These are phyloP conservation scores for Elongisporangium prolatum DNA, from an alignment of 352 stramenopile species.

Conservation along the genomic window DNA sequence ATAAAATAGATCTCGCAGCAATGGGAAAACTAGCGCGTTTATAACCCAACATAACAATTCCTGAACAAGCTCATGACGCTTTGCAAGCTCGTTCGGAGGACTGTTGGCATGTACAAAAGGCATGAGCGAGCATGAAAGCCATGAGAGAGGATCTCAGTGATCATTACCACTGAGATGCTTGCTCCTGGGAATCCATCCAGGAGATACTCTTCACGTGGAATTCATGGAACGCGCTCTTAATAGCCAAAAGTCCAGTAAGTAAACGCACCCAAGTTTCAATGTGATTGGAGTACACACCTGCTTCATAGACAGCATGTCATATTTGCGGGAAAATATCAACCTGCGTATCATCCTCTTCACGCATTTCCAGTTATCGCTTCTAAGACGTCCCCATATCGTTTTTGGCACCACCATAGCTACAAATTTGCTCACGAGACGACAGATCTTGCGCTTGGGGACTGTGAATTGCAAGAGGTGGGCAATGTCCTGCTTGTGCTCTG, in stretches of 20 bases:
- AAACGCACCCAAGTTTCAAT: not conserved
- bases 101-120: constrained; percentile 14
- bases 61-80: constrained; percentile 34
- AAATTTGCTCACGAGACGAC: constrained; percentile 48
- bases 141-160: not conserved
- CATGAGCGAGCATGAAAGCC: not conserved
- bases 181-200: constrained; percentile 27
- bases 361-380: constrained; percentile 43
- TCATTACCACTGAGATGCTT: constrained; percentile 24
- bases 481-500: constrained; percentile 45
- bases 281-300: constrained; percentile 23
- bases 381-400: constrained; percentile 34
- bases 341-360: constrained; percentile 41
- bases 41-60: constrained; percentile 40
- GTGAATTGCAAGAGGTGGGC: constrained; percentile 29
- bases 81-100: constrained; percentile 47
- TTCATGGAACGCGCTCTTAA: constrained; percentile 6
- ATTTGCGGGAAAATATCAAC: constrained; percentile 49
- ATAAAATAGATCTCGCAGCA: constrained; percentile 67
- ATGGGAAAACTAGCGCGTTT: constrained; percentile 42
- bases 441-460: constrained; percentile 40
- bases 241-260: not conserved
- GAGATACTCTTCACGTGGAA: constrained; percentile 36
- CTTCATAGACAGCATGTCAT: constrained; percentile 48
- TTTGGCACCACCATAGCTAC: constrained; percentile 50